Percentiles rank a stretch among this genome's conserved stretches.
Conservation (phyloP, 2,329 filamentous ascomycete species). For the Trichophyton simii region DNA sequence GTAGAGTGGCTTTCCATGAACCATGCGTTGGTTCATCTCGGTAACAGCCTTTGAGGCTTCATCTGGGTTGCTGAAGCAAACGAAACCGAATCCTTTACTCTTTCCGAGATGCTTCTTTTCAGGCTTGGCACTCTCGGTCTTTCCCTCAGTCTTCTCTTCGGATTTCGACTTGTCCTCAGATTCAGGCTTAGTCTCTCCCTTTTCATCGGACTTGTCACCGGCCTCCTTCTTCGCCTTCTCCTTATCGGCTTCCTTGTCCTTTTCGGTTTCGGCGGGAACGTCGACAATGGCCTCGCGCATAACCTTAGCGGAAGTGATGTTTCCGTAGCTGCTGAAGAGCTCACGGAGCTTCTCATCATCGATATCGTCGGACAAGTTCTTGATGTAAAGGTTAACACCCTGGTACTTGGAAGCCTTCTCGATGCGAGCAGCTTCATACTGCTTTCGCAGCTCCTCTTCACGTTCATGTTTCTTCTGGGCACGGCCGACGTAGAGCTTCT, state of each 20-base stretch:
- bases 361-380: constrained; percentile 94
- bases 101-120: constrained; percentile 68
- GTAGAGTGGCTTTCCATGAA: constrained; percentile 91
- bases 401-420: constrained; percentile 99
- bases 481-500: constrained; percentile 94
- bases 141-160: constrained; percentile 38
- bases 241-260: constrained; percentile 40
- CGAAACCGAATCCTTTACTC: constrained; percentile 99
- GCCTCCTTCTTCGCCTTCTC: constrained; percentile 38
- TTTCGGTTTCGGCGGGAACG: constrained; percentile 34
- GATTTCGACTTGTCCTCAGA: constrained; percentile 20
- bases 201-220: constrained; percentile 35
- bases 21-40: constrained; percentile 99
- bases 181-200: not conserved
- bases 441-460: constrained; percentile 97
- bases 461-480: constrained; percentile 99
- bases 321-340: constrained; percentile 81
- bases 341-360: constrained; percentile 96
- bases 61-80: constrained; percentile 99
- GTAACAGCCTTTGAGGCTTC: constrained; percentile 98
- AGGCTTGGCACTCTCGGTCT: constrained; percentile 42
- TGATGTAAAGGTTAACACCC: constrained; percentile 98
- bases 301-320: constrained; percentile 97
- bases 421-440: constrained; percentile 91
- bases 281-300: constrained; percentile 62